phyloP scores from a whole-genome alignment of 2,329 filamentous ascomycete genomes.

The Karstenula rhodostoma region DNA sequence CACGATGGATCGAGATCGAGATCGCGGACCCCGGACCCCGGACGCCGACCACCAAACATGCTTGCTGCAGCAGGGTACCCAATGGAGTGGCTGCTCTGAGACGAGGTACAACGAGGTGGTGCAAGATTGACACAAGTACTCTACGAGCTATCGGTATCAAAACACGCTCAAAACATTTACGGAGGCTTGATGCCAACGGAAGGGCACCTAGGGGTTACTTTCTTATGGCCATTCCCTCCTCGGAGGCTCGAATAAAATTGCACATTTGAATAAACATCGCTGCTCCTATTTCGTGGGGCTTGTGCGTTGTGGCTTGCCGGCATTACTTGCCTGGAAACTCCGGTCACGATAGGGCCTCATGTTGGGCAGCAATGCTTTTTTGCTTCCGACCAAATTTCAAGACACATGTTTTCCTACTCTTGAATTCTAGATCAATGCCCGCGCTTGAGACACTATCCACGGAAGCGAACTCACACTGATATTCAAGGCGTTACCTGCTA shows the following conservation, averaged over 20 bases:
- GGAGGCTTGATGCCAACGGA: neutral
- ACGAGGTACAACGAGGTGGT: neutral
- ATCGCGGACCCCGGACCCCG: neutral
- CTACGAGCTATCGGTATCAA: neutral
- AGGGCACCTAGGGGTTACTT: neutral
- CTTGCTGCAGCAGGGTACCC: neutral
- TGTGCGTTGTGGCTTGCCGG: constrained; percentile 7
- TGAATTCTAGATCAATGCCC: too few relatives aligned
- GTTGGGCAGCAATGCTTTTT: neutral
- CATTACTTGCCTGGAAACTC: neutral
- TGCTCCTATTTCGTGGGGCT: neutral
- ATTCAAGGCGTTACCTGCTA: too few relatives aligned
- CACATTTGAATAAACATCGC: neutral
- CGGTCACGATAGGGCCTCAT: constrained; percentile 3
- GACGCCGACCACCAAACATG: neutral
- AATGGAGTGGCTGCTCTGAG: neutral
- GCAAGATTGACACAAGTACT: neutral
- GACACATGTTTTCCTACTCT: too few relatives aligned
- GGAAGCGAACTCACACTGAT: too few relatives aligned
- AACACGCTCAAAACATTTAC: neutral
- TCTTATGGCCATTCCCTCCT: neutral
- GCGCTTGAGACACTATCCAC: too few relatives aligned
- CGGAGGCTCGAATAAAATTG: neutral
- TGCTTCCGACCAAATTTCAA: too few relatives aligned
- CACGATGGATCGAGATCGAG: neutral